A percentile compares a stretch with the other conserved stretches of the same genome.
Conservation (phyloP, 2,329 filamentous ascomycete species). For the Penicillium verrucosum region DNA sequence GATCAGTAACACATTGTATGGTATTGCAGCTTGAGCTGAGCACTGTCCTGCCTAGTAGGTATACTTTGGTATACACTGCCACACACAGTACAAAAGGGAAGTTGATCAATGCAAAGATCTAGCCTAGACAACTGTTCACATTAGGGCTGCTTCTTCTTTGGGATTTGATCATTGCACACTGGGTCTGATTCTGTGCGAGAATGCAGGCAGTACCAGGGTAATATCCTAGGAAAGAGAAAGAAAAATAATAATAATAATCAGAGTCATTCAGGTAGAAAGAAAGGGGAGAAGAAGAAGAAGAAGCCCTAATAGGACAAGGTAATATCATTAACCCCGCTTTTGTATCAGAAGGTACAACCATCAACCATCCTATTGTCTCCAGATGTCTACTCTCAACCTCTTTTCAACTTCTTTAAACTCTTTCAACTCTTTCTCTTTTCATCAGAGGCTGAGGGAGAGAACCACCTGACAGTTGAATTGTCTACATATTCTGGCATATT, state of each 20-base stretch:
- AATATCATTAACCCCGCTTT: constrained; percentile 4
- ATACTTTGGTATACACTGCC: not conserved
- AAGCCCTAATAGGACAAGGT: not conserved
- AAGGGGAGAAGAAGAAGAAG: not conserved
- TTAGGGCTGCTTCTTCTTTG: constrained; percentile 5
- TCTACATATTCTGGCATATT: constrained; percentile 10
- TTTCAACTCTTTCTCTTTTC: not conserved
- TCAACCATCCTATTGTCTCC: not conserved
- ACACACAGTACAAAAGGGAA: not conserved
- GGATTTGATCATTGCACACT: constrained; percentile 1
- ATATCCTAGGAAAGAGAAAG: not conserved
- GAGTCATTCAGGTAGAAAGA: not conserved
- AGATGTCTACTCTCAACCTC: not conserved
- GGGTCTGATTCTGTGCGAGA: constrained; percentile 6
- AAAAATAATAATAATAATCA: too few species aligned
- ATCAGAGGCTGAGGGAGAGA: not conserved
- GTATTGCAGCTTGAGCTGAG: not conserved
- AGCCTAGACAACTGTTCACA: constrained; percentile 6
- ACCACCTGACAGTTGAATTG: not conserved
- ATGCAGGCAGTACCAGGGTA: constrained; percentile 7
- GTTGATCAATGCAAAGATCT: constrained; percentile 10
- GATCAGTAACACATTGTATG: not conserved
- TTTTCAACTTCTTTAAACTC: not conserved
- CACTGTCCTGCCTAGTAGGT: not conserved
- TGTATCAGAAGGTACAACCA: not conserved